Conservation (phyloP, 2,329 filamentous ascomycete species). For the Exutisphaerella laricina region DNA sequence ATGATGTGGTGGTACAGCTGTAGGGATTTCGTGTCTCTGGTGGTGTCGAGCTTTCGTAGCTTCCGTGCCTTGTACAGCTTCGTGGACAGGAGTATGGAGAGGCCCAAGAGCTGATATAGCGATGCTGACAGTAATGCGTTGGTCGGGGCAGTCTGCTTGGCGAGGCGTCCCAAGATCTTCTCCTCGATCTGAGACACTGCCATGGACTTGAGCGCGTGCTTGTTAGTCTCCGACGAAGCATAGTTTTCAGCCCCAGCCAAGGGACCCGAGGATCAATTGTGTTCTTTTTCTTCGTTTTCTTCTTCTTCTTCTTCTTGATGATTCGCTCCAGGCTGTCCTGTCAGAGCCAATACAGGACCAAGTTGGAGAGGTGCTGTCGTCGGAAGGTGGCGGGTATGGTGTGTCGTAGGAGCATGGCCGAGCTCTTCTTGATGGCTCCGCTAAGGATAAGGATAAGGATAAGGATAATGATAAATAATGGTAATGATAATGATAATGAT, state of each 20-base stretch:
- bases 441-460: neutral
- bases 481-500: neutral
- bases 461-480: neutral
- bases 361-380: neutral
- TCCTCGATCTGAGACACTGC: constrained; percentile 96
- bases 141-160: constrained; percentile 68
- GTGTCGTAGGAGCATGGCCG: constrained; percentile 1
- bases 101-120: constrained; percentile 83
- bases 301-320: too few relatives aligned
- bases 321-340: constrained; percentile 16
- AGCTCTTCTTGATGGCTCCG: neutral
- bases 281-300: too few relatives aligned
- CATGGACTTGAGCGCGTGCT: constrained; percentile 51
- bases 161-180: constrained; percentile 89
- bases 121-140: constrained; percentile 75
- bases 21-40: constrained; percentile 71
- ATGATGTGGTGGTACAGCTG: constrained; percentile 86
- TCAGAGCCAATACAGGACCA: constrained; percentile 18
- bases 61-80: constrained; percentile 79
- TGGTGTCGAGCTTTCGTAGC: constrained; percentile 72
- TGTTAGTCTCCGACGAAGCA: constrained; percentile 11
- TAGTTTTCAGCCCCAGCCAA: constrained; percentile 11
- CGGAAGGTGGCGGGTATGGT: constrained; percentile 3
- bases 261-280: too few relatives aligned
- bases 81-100: constrained; percentile 80